Conservation (phyloP, 2,329 filamentous ascomycete species). For the Cytospora schulzeri region DNA sequence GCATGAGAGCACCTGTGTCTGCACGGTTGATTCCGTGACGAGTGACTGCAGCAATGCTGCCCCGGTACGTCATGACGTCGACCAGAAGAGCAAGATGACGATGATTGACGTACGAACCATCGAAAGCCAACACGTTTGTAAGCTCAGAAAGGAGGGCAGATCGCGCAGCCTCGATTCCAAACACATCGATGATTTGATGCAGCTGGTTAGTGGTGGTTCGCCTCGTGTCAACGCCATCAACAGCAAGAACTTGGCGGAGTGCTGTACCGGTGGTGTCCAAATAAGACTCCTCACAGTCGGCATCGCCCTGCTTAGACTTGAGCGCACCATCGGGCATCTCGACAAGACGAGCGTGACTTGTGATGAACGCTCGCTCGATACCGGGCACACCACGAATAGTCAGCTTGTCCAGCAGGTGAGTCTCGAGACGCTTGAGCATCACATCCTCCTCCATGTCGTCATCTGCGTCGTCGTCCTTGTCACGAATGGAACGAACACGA, state of each 20-base stretch:
- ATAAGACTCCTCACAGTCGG: slow-evolving; percentile 87
- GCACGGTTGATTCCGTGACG: slow-evolving; percentile 98
- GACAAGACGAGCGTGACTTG: slow-evolving; percentile 73
- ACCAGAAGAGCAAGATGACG: slow-evolving; percentile 93
- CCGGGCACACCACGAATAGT: slow-evolving; percentile 88
- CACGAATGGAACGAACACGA: slow-evolving; percentile 79
- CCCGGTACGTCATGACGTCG: slow-evolving; percentile 97
- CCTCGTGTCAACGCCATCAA: slow-evolving; percentile 83
- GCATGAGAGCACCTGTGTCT: slow-evolving; percentile 97
- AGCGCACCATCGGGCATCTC: slow-evolving; percentile 71
- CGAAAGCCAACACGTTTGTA: slow-evolving; percentile 91
- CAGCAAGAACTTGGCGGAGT: slow-evolving; percentile 78
- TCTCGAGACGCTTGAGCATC: slow-evolving; percentile 89
- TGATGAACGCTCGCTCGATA: slow-evolving; percentile 91
- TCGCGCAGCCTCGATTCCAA: slow-evolving; percentile 94
- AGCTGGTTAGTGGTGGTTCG: slow-evolving; percentile 95
- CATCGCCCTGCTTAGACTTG: slow-evolving; percentile 71
- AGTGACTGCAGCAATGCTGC: slow-evolving; percentile 92
- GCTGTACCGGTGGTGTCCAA: slow-evolving; percentile 92
- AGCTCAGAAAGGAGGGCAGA: slow-evolving; percentile 85
- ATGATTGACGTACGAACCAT: slow-evolving; percentile 99
- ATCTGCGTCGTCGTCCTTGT: slow-evolving; percentile 69
- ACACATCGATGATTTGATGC: slow-evolving; percentile 90
- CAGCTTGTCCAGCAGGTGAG: slow-evolving; percentile 86
- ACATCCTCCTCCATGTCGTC: slow-evolving; percentile 78